Evolutionary conservation across 257 asterid species (phyloP).

Genomic region (Nicotiana otophora): DNA sequence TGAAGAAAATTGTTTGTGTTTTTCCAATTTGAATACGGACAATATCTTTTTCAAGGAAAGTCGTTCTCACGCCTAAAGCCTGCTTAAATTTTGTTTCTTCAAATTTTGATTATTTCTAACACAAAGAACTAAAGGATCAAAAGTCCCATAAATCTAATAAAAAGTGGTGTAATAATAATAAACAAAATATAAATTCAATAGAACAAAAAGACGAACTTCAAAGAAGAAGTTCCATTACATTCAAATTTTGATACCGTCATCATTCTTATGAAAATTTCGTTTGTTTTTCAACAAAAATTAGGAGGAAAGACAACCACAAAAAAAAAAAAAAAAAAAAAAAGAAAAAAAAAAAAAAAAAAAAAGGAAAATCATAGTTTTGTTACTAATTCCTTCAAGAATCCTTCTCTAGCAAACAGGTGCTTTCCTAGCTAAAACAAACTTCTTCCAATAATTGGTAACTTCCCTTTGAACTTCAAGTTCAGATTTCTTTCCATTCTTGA

Average conservation of each 20-base stretch:
- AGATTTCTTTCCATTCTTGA: slow-evolving; percentile 20
- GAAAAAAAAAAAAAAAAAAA: too few species aligned
- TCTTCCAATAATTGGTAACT: slow-evolving; percentile 24
- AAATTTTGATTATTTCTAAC: neutral
- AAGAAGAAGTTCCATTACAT: neutral
- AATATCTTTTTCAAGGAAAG: too few species aligned
- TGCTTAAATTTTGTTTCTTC: too few species aligned
- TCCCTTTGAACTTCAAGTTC: slow-evolving; percentile 20
- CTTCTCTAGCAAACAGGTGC: neutral
- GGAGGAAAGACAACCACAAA: neutral
- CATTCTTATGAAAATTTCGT: neutral
- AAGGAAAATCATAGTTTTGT: neutral
- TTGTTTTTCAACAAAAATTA: neutral
- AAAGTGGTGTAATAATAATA: neutral
- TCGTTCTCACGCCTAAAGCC: too few species aligned
- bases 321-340: too few species aligned
- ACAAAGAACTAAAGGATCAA: neutral
- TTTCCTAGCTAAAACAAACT: slow-evolving; percentile 24
- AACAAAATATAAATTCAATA: neutral
- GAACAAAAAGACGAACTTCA: too few species aligned
- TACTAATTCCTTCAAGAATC: neutral
- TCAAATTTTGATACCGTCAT: neutral
- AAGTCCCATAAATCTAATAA: neutral
- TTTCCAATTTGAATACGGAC: too few species aligned
- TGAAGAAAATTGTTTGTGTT: too few species aligned